Evolutionary conservation across 1,284 basidiomycete species (phyloP).

Genomic region (Heterobasidion irregulare): DNA sequence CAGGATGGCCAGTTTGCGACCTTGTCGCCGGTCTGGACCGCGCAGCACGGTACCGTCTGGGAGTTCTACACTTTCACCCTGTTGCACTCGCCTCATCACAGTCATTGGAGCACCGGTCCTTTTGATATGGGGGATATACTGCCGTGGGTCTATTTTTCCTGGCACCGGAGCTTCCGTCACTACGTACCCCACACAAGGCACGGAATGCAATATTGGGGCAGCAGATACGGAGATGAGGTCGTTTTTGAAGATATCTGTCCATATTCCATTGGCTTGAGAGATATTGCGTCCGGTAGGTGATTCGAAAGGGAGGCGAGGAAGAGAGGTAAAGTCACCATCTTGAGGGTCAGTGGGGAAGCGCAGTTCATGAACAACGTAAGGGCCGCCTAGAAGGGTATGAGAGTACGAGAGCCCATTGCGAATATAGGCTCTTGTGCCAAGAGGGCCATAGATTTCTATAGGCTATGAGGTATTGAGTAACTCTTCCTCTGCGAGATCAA

Average conservation of each 20-base stretch:
- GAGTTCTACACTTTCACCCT: slow-evolving; percentile 61
- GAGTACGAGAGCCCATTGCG: slow-evolving; percentile 69
- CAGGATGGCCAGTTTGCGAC: slow-evolving; percentile 70
- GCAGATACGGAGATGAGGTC: slow-evolving; percentile 67
- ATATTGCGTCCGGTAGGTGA: slow-evolving; percentile 63
- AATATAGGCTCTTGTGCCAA: slow-evolving; percentile 79
- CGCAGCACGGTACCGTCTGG: slow-evolving; percentile 71
- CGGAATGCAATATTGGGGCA: slow-evolving; percentile 76
- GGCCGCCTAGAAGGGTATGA: slow-evolving; percentile 57
- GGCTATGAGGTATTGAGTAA: slow-evolving; percentile 25
- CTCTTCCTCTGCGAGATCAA: not conserved
- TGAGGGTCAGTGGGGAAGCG: slow-evolving; percentile 51
- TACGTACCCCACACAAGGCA: slow-evolving; percentile 81
- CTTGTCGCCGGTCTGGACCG: slow-evolving; percentile 61
- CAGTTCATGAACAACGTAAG: slow-evolving; percentile 89
- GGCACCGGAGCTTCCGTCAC: slow-evolving; percentile 70
- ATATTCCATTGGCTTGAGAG: slow-evolving; percentile 51
- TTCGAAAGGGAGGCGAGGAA: slow-evolving; percentile 49
- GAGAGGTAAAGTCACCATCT: slow-evolving; percentile 35
- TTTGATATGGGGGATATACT: slow-evolving; percentile 57
- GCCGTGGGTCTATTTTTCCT: slow-evolving; percentile 62
- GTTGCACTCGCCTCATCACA: slow-evolving; percentile 62
- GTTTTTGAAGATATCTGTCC: slow-evolving; percentile 62
- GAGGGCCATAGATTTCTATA: slow-evolving; percentile 84
- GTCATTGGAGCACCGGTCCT: slow-evolving; percentile 69